These are phyloP conservation scores for Xylariaceae sp. DNA, from an alignment of 2,329 filamentous ascomycete genomes.

Conservation along the genomic window DNA sequence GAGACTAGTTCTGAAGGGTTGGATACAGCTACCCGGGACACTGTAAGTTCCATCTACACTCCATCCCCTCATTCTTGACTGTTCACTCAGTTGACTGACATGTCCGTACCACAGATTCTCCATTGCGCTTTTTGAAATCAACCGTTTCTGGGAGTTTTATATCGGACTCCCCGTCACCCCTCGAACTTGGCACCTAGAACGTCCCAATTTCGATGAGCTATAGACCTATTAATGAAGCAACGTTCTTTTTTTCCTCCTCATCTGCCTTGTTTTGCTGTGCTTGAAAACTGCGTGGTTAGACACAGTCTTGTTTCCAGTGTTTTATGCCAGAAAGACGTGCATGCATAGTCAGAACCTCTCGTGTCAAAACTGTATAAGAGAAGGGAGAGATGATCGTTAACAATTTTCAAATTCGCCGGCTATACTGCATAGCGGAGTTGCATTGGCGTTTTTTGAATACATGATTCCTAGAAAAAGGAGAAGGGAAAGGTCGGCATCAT, in stretches of 20 bases:
- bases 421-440: conserved; percentile 14
- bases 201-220: conserved; percentile 46
- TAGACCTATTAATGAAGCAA: conserved; percentile 25
- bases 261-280: neutral
- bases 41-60: conserved; percentile 53
- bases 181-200: conserved; percentile 43
- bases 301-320: conserved; percentile 3
- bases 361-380: neutral
- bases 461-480: neutral
- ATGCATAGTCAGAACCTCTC: neutral
- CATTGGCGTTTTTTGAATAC: conserved; percentile 2
- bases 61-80: neutral
- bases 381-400: neutral
- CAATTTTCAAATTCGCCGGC: conserved; percentile 7
- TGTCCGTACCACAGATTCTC: conserved; percentile 33
- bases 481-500: neutral
- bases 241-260: neutral
- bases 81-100: neutral
- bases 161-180: conserved; percentile 48
- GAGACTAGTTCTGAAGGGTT: conserved; percentile 63
- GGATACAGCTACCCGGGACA: conserved; percentile 61
- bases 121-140: conserved; percentile 41
- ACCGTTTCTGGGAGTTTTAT: conserved; percentile 46
- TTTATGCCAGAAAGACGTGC: conserved; percentile 7
- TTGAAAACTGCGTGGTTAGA: conserved; percentile 6